Evolutionary conservation across 2,329 filamentous ascomycete species (phyloP).

Genomic region (Huntiella decipiens): DNA sequence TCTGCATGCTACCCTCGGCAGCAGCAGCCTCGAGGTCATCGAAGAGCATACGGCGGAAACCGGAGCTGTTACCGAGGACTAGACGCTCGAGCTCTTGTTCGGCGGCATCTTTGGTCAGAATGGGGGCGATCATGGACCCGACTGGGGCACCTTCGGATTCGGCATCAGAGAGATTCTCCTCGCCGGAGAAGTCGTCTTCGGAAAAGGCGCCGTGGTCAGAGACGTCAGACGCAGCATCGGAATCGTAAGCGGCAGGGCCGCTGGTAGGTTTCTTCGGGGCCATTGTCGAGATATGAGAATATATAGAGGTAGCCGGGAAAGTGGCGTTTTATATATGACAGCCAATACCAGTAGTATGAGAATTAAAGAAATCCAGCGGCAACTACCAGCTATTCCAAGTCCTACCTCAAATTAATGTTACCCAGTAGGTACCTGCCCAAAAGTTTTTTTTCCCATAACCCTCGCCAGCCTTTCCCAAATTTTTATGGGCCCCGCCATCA

Average conservation of each 20-base stretch:
- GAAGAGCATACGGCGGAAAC: conserved; percentile 59
- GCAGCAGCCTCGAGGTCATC: conserved; percentile 17
- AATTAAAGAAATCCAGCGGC: too few species aligned
- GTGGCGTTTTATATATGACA: too few species aligned
- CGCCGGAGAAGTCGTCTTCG: conserved; percentile 17
- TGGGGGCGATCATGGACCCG: conserved; percentile 5
- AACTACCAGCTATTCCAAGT: too few species aligned
- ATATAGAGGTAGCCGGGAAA: background rate
- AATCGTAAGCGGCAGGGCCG: too few species aligned
- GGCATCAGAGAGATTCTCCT: conserved; percentile 11
- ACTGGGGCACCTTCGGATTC: conserved; percentile 12
- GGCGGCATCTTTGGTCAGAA: conserved; percentile 53
- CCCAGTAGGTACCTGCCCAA: background rate
- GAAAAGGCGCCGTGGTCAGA: conserved; percentile 4
- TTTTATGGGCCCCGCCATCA: conserved; percentile 5
- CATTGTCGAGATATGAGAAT: background rate
- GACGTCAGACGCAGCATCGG: too few species aligned
- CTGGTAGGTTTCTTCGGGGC: conserved; percentile 3
- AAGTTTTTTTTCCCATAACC: conserved; percentile 10
- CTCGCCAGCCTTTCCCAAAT: conserved; percentile 7
- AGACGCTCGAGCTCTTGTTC: conserved; percentile 75
- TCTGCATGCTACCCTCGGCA: conserved; percentile 17
- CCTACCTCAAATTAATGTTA: too few species aligned
- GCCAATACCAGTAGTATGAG: too few species aligned
- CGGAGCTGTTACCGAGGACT: conserved; percentile 72